Evolutionary conservation across 2,329 filamentous ascomycete species (phyloP).

Genomic region (Calonectria naviculata): DNA sequence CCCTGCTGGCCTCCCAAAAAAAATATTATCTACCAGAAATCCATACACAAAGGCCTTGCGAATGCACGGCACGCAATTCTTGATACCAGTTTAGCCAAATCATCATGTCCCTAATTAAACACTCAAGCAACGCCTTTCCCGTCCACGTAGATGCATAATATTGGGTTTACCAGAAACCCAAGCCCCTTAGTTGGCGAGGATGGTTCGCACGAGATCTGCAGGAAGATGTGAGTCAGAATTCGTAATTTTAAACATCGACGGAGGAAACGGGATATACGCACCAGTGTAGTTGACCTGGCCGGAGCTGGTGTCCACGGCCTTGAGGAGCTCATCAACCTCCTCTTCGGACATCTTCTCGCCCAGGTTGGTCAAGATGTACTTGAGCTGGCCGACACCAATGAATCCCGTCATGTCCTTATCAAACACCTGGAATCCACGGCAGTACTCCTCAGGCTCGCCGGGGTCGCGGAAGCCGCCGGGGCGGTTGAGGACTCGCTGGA

Average conservation of each 20-base stretch:
- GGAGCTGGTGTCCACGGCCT: constrained; percentile 95
- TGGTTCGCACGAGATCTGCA: constrained; percentile 84
- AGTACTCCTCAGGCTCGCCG: constrained; percentile 98
- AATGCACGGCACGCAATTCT: constrained; percentile 38
- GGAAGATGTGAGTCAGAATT: constrained; percentile 1
- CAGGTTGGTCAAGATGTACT: constrained; percentile 97
- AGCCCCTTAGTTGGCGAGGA: constrained; percentile 78
- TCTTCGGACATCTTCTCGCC: constrained; percentile 99
- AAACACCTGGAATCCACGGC: constrained; percentile 98
- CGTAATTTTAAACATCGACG: background rate
- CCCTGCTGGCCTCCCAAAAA: constrained; percentile 28
- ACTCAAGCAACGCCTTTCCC: constrained; percentile 47
- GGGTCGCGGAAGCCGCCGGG: constrained; percentile 98
- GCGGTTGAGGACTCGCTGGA: constrained; percentile 95
- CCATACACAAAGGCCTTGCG: constrained; percentile 35
- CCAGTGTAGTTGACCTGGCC: constrained; percentile 98
- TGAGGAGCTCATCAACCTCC: constrained; percentile 98
- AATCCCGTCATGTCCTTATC: constrained; percentile 99
- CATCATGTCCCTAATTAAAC: constrained; percentile 43
- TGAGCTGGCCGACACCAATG: constrained; percentile 96
- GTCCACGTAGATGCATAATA: constrained; percentile 47
- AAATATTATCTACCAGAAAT: constrained; percentile 43
- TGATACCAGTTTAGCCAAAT: constrained; percentile 38
- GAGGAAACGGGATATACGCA: constrained; percentile 49
- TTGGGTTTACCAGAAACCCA: constrained; percentile 30